Evolutionary conservation across 495 filamentous ascomycete genomes (phyloP).

Genomic region (Patellaria atrata): DNA sequence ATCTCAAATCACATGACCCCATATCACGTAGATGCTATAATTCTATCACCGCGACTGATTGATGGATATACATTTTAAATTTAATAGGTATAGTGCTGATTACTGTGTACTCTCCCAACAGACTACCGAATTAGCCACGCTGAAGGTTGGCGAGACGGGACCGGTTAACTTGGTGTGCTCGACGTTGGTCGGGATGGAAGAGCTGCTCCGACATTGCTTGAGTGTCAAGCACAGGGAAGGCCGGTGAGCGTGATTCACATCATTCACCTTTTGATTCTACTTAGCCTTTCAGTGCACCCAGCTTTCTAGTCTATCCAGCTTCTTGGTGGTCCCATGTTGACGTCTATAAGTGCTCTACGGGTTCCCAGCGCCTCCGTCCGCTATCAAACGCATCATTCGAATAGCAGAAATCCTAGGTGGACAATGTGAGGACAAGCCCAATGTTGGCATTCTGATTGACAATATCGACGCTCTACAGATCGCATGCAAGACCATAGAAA

Average conservation of each 20-base stretch:
- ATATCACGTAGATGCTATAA: too few relatives aligned
- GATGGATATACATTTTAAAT: too few relatives aligned
- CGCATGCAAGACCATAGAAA: constrained; percentile 22
- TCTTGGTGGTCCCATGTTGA: too few relatives aligned
- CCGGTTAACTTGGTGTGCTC: constrained; percentile 60
- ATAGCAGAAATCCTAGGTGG: constrained; percentile 37
- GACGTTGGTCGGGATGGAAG: constrained; percentile 62
- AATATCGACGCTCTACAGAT: constrained; percentile 36
- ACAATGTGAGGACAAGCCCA: too few relatives aligned
- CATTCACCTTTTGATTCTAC: constrained; percentile 1
- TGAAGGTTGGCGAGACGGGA: constrained; percentile 52
- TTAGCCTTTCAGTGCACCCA: too few relatives aligned
- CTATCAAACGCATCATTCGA: constrained; percentile 40
- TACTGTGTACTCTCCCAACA: constrained; percentile 18
- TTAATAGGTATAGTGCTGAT: too few relatives aligned
- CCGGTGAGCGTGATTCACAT: constrained; percentile 38
- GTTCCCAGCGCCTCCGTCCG: constrained; percentile 54
- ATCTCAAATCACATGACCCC: too few relatives aligned
- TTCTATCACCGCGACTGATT: too few relatives aligned
- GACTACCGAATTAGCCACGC: constrained; percentile 56
- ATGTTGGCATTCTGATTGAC: constrained; percentile 58
- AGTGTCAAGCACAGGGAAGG: constrained; percentile 37
- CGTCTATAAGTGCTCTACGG: constrained; percentile 62
- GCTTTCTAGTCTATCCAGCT: too few relatives aligned
- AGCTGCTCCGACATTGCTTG: constrained; percentile 44